Percentiles rank a stretch among this genome's conserved stretches.
Evolutionary conservation across 1,284 basidiomycete genomes (phyloP).

Genomic region (Rhodotorula sp.): DNA sequence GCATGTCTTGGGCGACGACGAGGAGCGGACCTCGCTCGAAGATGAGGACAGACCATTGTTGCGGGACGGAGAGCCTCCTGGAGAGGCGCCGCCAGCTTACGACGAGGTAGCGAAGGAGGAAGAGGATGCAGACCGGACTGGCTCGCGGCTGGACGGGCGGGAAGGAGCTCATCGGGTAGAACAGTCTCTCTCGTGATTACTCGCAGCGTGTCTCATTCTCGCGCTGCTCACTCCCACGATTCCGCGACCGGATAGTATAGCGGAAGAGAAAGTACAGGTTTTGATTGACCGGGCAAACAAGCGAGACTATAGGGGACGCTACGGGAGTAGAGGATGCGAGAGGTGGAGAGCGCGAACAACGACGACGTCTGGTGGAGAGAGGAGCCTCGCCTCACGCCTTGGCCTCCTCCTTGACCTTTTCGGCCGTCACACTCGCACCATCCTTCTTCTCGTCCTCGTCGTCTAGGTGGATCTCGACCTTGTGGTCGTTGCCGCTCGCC

Average conservation of each 20-base stretch:
- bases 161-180: too few relatives aligned
- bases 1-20: slow-evolving; percentile 25
- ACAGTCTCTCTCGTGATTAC: too few relatives aligned
- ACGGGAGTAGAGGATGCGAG: too few relatives aligned
- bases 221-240: too few relatives aligned
- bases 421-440: neutral
- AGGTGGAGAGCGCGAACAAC: too few relatives aligned
- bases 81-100: slow-evolving; percentile 14
- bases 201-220: too few relatives aligned
- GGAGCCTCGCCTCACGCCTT: neutral
- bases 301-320: too few relatives aligned
- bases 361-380: too few relatives aligned
- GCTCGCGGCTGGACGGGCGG: neutral
- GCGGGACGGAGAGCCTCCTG: neutral
- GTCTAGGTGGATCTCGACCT: slow-evolving; percentile 30
- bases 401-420: slow-evolving; percentile 4
- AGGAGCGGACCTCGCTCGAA: slow-evolving; percentile 23
- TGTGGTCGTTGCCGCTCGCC: neutral
- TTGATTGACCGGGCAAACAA: too few relatives aligned
- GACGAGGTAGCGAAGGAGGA: slow-evolving; percentile 26
- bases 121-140: neutral
- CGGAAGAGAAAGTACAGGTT: neutral
- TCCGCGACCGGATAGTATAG: too few relatives aligned
- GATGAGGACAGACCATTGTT: slow-evolving; percentile 21
- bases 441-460: slow-evolving; percentile 25